Evolutionary conservation across 805 yeast species (phyloP).

Genomic region (Cyberlindnera lachancei): DNA sequence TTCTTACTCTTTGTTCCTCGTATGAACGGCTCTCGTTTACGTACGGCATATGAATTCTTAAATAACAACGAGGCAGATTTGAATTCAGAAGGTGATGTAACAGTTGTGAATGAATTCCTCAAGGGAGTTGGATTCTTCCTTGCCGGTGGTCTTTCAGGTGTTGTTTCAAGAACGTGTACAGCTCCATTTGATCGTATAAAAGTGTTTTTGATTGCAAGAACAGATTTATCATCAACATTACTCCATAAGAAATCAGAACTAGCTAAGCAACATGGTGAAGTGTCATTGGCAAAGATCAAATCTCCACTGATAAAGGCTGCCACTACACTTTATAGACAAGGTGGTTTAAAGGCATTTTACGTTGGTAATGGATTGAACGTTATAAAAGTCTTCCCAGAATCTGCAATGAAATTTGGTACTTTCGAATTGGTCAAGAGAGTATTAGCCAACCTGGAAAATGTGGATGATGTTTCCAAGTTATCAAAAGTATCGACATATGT

Average conservation of each 20-base stretch:
- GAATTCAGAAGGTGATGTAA: constrained; percentile 88
- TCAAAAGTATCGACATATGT: constrained; percentile 75
- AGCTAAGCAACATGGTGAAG: constrained; percentile 34
- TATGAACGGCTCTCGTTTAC: constrained; percentile 63
- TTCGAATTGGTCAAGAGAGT: constrained; percentile 81
- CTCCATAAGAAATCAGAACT: constrained; percentile 48
- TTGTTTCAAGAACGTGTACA: constrained; percentile 89
- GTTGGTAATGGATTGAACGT: constrained; percentile 94
- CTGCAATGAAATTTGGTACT: constrained; percentile 95
- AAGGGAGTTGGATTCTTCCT: constrained; percentile 86
- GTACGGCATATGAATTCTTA: constrained; percentile 76
- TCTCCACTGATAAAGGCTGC: constrained; percentile 81
- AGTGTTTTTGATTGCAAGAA: constrained; percentile 87
- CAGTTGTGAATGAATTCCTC: constrained; percentile 67
- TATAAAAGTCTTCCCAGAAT: constrained; percentile 92
- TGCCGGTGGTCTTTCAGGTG: constrained; percentile 96
- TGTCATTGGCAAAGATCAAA: constrained; percentile 38
- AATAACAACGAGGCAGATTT: constrained; percentile 74
- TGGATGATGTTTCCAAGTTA: constrained; percentile 57
- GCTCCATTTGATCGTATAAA: constrained; percentile 96
- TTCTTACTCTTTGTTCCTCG: constrained; percentile 80
- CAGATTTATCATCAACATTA: constrained; percentile 68
- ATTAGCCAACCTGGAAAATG: constrained; percentile 70
- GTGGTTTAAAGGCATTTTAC: constrained; percentile 82
- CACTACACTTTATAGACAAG: constrained; percentile 72